Evolutionary conservation across 2,329 filamentous ascomycete species (phyloP).

Genomic region (Atkinsonella hypoxylon): DNA sequence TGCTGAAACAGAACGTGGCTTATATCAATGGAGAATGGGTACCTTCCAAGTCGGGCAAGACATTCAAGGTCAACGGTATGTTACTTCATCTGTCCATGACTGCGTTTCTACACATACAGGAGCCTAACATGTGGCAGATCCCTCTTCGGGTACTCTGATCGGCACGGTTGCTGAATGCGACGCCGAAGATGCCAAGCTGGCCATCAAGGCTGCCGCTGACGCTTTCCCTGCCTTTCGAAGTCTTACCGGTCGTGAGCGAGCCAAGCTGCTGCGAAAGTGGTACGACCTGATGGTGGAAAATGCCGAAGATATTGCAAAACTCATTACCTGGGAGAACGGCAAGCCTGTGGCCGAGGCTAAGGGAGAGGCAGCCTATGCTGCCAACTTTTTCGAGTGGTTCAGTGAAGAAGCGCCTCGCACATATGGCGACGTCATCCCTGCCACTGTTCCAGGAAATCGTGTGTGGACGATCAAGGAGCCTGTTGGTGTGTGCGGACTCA

Average conservation of each 20-base stretch:
- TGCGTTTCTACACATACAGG: too few relatives aligned
- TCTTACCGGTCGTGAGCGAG: conserved; percentile 61
- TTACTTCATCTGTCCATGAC: neutral
- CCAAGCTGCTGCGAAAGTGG: conserved; percentile 66
- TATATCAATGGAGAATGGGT: conserved; percentile 95
- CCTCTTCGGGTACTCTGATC: conserved; percentile 69
- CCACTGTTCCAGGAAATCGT: conserved; percentile 58
- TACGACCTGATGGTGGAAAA: conserved; percentile 71
- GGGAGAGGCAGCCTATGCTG: conserved; percentile 60
- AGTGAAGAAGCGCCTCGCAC: conserved; percentile 62
- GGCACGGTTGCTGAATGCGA: conserved; percentile 79
- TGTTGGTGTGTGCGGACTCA: conserved; percentile 70
- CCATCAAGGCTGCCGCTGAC: conserved; percentile 70
- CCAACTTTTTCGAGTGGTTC: conserved; percentile 73
- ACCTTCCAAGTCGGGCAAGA: conserved; percentile 72
- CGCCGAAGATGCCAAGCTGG: conserved; percentile 61
- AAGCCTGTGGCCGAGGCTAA: conserved; percentile 69
- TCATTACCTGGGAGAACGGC: conserved; percentile 86
- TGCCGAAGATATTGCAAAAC: conserved; percentile 63
- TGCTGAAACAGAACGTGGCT: conserved; percentile 71
- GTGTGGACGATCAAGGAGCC: conserved; percentile 73
- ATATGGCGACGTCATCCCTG: conserved; percentile 65
- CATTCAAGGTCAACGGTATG: conserved; percentile 71
- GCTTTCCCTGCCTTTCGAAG: conserved; percentile 62
- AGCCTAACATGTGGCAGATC: conserved; percentile 38